Evolutionary conservation across 2,329 filamentous ascomycete species (phyloP).

Genomic region (Thelonectria rubi): DNA sequence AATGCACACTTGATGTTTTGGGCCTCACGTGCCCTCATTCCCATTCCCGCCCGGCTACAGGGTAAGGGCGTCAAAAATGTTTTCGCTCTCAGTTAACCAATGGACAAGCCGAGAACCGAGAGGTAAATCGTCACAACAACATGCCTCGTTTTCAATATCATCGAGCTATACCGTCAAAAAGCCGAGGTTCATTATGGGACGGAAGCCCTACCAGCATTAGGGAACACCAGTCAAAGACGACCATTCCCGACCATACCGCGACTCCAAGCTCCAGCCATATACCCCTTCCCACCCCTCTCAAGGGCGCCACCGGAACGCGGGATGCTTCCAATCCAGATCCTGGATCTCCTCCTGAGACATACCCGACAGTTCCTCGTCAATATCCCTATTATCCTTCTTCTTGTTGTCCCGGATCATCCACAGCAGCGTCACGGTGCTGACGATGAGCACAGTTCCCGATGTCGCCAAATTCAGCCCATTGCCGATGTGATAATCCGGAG

Average conservation of each 20-base stretch:
- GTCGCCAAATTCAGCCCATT: constrained; percentile 75
- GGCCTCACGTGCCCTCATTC: too few relatives aligned
- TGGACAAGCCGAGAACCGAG: too few relatives aligned
- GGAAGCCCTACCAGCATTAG: background rate
- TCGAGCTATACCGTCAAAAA: background rate
- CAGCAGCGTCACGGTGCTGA: constrained; percentile 56
- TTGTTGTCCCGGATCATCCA: constrained; percentile 73
- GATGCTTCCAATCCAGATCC: constrained; percentile 72
- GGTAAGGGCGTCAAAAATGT: too few relatives aligned
- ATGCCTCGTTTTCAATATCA: too few relatives aligned
- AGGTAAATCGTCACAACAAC: too few relatives aligned
- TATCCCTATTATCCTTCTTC: constrained; percentile 37
- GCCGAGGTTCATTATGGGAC: background rate
- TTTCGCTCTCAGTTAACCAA: too few relatives aligned
- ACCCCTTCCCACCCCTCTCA: constrained; percentile 16
- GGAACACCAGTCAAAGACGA: too few relatives aligned
- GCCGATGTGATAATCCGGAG: constrained; percentile 71
- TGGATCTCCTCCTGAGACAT: constrained; percentile 62
- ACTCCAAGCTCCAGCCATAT: constrained; percentile 31
- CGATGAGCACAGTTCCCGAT: constrained; percentile 59
- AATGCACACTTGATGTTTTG: too few relatives aligned
- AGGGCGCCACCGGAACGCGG: constrained; percentile 65
- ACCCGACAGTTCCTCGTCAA: constrained; percentile 59
- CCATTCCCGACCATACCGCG: too few relatives aligned
- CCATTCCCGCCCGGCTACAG: too few relatives aligned